phyloP scores from a whole-genome alignment of 768 basidiomycete species.

The Termitomyces sp. region DNA sequence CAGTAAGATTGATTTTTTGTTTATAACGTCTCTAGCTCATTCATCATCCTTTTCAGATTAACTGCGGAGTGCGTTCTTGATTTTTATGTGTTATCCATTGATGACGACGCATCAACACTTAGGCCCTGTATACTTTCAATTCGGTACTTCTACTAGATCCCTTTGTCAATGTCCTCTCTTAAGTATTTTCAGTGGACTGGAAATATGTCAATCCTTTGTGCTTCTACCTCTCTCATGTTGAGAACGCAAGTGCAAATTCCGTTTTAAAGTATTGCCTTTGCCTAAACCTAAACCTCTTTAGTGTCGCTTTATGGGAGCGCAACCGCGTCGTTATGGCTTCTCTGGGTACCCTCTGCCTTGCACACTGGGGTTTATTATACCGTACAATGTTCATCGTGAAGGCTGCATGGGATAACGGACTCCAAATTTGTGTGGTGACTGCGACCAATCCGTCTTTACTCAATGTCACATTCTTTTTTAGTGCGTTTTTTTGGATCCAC shows the following conservation, averaged over 20 bases:
- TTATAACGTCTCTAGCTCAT: background rate
- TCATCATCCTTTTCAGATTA: slow-evolving; percentile 39
- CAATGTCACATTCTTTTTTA: slow-evolving; percentile 67
- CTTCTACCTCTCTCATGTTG: slow-evolving; percentile 67
- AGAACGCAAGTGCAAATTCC: slow-evolving; percentile 48
- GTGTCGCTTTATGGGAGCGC: slow-evolving; percentile 71
- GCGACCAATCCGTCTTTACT: slow-evolving; percentile 54
- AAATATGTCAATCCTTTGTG: slow-evolving; percentile 62
- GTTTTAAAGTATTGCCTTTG: background rate
- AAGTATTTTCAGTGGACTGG: slow-evolving; percentile 46
- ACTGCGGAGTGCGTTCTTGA: slow-evolving; percentile 48
- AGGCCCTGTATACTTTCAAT: slow-evolving; percentile 69
- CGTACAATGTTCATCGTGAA: slow-evolving; percentile 68
- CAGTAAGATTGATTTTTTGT: slow-evolving; percentile 28
- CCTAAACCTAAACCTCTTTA: slow-evolving; percentile 20
- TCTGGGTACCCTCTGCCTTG: slow-evolving; percentile 52
- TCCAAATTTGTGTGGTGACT: slow-evolving; percentile 44
- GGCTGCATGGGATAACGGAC: slow-evolving; percentile 46
- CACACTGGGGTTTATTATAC: slow-evolving; percentile 65
- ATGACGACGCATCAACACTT: background rate
- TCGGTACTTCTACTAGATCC: slow-evolving; percentile 37
- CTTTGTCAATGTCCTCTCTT: background rate
- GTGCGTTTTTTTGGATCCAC: slow-evolving; percentile 34
- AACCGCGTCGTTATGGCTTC: slow-evolving; percentile 43
- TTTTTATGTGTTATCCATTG: background rate